Evolutionary conservation across 176 grass and related monocot species (phyloP).

Genomic region (Carex littledalei): DNA sequence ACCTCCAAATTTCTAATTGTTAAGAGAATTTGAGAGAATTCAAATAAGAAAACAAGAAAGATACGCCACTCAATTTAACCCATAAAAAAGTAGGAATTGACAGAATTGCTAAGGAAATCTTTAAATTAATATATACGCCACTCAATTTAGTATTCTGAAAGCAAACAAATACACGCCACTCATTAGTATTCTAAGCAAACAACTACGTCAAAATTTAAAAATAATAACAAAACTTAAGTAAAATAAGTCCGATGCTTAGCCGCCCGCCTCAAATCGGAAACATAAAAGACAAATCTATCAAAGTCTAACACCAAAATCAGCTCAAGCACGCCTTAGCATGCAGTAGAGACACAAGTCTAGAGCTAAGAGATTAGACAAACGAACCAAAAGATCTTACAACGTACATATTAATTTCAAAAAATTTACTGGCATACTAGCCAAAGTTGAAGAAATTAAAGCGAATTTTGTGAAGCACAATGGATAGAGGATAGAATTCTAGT

Average conservation of each 20-base stretch:
- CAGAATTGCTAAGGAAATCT: neutral
- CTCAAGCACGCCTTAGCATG: neutral
- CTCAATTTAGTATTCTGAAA: neutral
- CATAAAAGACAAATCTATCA: neutral
- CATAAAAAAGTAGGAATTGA: neutral
- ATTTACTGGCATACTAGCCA: neutral
- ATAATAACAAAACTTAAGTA: neutral
- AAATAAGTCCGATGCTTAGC: neutral
- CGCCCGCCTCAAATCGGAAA: conserved; percentile 1
- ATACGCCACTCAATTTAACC: neutral
- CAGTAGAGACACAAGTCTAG: neutral
- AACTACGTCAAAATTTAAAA: neutral
- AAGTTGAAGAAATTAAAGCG: neutral
- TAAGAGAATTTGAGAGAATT: neutral
- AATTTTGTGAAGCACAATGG: neutral
- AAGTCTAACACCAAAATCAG: neutral
- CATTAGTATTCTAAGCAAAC: neutral
- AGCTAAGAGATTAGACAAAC: neutral
- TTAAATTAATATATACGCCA: neutral
- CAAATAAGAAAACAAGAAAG: neutral
- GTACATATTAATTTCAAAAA: neutral
- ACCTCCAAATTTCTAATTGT: neutral
- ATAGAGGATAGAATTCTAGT: neutral
- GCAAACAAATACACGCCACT: neutral
- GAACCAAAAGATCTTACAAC: neutral